Percentiles rank a stretch among this genome's conserved stretches.
These are phyloP conservation scores for Geotrichum macrosporum DNA, from an alignment of 1,139 yeast species.

Conservation along the genomic window DNA sequence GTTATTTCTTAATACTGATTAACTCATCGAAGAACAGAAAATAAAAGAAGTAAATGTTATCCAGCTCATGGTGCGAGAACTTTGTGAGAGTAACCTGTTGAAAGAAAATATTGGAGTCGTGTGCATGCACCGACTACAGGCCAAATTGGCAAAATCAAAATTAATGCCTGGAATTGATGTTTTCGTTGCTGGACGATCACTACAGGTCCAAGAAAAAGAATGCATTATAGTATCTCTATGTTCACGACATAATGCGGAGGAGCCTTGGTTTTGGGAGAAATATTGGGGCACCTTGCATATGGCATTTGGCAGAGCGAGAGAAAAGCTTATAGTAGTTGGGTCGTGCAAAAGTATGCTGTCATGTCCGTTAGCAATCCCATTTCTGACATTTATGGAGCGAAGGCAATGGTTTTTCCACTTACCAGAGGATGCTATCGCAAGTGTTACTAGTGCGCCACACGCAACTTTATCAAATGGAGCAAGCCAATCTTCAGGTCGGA, in stretches of 20 bases:
- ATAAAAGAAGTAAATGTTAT: slow-evolving; percentile 65
- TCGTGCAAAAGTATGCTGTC: slow-evolving; percentile 51
- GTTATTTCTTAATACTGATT: slow-evolving; percentile 73
- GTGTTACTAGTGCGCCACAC: too few relatives aligned
- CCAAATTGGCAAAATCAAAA: slow-evolving; percentile 50
- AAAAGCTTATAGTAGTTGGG: slow-evolving; percentile 79
- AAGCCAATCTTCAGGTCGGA: too few relatives aligned
- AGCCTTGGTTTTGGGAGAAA: slow-evolving; percentile 59
- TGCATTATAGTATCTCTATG: slow-evolving; percentile 84
- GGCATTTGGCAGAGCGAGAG: slow-evolving; percentile 85
- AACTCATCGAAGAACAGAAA: slow-evolving; percentile 60
- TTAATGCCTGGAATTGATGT: slow-evolving; percentile 37
- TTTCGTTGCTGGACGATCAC: slow-evolving; percentile 88
- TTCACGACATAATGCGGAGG: not conserved
- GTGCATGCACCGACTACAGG: slow-evolving; percentile 82
- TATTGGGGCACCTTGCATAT: slow-evolving; percentile 91
- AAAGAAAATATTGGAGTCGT: slow-evolving; percentile 71
- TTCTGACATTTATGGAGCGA: slow-evolving; percentile 55
- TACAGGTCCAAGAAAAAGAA: slow-evolving; percentile 90
- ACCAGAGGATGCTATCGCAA: slow-evolving; percentile 44
- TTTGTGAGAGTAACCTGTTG: slow-evolving; percentile 57
- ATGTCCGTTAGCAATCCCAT: slow-evolving; percentile 54
- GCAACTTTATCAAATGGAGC: too few relatives aligned
- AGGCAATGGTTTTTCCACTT: slow-evolving; percentile 63
- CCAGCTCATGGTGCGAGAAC: slow-evolving; percentile 55